A percentile compares a stretch with the other conserved stretches of the same genome.
Conservation (phyloP, 768 basidiomycete genomes). For the Suillus occidentalis region DNA sequence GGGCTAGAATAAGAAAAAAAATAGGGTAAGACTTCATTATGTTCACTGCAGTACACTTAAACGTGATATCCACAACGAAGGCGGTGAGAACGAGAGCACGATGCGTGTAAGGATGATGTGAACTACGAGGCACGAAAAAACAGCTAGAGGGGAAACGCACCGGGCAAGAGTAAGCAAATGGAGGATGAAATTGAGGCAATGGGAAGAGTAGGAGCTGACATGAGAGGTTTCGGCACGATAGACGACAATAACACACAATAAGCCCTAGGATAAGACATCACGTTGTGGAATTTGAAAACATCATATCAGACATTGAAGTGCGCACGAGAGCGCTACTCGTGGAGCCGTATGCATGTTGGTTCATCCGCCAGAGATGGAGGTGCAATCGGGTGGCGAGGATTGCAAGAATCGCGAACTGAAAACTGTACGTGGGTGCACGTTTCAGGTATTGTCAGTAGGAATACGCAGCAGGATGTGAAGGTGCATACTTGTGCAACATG, state of each 20-base stretch:
- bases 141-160: too few relatives aligned
- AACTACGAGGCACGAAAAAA: too few relatives aligned
- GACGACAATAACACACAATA: neutral
- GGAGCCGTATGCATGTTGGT: neutral
- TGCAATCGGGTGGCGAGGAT: neutral
- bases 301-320: neutral
- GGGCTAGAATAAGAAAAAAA: too few relatives aligned
- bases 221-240: too few relatives aligned
- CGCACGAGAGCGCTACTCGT: neutral
- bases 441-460: neutral
- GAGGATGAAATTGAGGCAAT: too few relatives aligned
- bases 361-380: neutral
- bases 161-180: too few relatives aligned
- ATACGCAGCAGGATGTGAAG: neutral
- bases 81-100: too few relatives aligned
- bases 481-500: neutral
- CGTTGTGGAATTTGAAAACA: neutral
- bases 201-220: too few relatives aligned
- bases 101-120: too few relatives aligned
- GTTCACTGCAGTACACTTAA: too few relatives aligned
- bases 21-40: too few relatives aligned
- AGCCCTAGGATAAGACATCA: neutral
- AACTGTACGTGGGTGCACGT: neutral
- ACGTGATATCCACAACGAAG: too few relatives aligned
- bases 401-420: neutral